Base-by-base conservation (phyloP, 2,329 filamentous ascomycete genomes). In the Calonectria hawksworthii region DNA sequence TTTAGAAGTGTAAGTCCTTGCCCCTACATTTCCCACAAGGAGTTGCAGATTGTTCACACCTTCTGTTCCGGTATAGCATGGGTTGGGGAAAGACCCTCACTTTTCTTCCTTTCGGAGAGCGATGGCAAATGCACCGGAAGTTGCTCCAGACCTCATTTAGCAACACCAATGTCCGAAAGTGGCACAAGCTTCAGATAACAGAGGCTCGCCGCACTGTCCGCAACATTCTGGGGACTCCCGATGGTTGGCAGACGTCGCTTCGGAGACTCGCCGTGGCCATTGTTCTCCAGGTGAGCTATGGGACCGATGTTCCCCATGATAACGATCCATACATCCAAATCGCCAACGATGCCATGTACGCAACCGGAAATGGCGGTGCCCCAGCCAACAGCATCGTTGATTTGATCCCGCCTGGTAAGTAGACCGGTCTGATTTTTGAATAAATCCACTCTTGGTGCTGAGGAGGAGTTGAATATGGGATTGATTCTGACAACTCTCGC, bases 1-100 rank as follows among this genome's bases (percentile, higher is more conserved):
- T 28, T 80, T 85, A 18, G 83, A 85, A 68, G 78, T 85, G 82
- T 83, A 75, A 77, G 82, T 75, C 34, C 52, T 66, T 26, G 21
- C 30, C n/a, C 26, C 51, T 9, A n/a, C 32, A 14, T 28, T 36
- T 14, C 28, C 41, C 4, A 21, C 13, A 23, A 18, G 30, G 8
- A 38, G 34, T 41, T 30, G 30, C 30, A 34, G 65, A 23, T 18
- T 26, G 32, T 69, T 68, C 21, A 74, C 70, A 68, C 23, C 51
- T 13, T 26, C 26, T 44, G 26, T 21, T 34, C 36, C n/a, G 10
- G 34, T 26, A 18, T 28, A 83, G 82, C 16, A 87, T 87, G 85
- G 87, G 87, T 16, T 89, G 88, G 87, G 83, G 85, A 23, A 84
- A 84, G 67, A 89, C 87, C 8, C 77, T 88, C 73, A 88, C 88